Base-by-base conservation (phyloP, 2,329 filamentous ascomycete genomes). In the Magnaporthales sp. region DNA sequence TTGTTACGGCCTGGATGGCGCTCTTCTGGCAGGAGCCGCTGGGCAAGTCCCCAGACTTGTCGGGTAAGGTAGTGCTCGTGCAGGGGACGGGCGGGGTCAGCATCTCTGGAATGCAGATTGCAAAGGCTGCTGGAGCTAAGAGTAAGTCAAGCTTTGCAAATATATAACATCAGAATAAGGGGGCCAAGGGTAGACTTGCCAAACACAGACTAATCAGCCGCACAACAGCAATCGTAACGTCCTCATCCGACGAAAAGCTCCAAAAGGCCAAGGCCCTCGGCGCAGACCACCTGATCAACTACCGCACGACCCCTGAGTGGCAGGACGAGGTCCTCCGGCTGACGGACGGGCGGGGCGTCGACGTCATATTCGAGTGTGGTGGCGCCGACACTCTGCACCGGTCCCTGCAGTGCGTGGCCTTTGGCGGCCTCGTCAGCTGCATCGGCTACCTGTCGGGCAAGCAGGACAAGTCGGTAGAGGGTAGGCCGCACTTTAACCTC, bases 1-100 rank as follows among this genome's bases (percentile, higher is more conserved):
- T 80, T 1, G 80, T 89, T 31, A 89, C 88, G 2, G 87, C 87
- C 0, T 89, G 85, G 86, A 89, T 86, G 84, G 79, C 84, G 9
- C 78, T 90, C 70, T 89, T 89, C 74, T 83, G 84, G 62, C 83
- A 86, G 77, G 78, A 83, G 29, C 83, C 84, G 0, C 71, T 85
- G 0, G 84, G 84, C 0, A 76, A 84, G 65, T 79, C 80, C 4
- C 80, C 81, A 1, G 64, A 67, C 1, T 54, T 66, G 7, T 30
- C 54, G 13, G 67, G 77, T 4, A 77, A 81, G 69, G 77, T 77
- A 1, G 79, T 86, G 5, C 73, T 86, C 15, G 73, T 85, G 4
- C 84, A 86, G 70, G 84, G 84, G 2, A 87, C 83, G 0, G 83
- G 84, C 1, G 84, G 82, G 2, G 83, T 86, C 5, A 74, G 80